Evolutionary conservation across 441 rosid genomes (phyloP).

Genomic region (Gossypium lobatum): DNA sequence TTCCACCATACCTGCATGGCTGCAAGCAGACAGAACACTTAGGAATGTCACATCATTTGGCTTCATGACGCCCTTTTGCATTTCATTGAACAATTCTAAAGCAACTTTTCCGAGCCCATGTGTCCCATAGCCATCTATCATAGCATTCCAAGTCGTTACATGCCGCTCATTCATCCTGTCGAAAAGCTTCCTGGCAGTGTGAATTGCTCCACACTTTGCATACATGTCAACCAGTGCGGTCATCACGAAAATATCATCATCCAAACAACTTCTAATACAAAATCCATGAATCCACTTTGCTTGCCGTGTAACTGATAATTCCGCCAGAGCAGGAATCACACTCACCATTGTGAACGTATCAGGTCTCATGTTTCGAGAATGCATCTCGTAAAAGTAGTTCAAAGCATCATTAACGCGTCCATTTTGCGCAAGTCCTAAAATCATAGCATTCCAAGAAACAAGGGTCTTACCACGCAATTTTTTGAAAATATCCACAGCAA

Average conservation of each 20-base stretch:
- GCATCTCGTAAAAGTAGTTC: slow-evolving; percentile 45
- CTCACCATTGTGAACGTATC: slow-evolving; percentile 67
- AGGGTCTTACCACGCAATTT: slow-evolving; percentile 38
- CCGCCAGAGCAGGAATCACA: slow-evolving; percentile 59
- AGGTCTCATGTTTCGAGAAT: slow-evolving; percentile 28
- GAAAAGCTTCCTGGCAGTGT: slow-evolving; percentile 51
- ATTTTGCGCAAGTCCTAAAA: slow-evolving; percentile 63
- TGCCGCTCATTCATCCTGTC: slow-evolving; percentile 54
- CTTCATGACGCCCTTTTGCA: slow-evolving; percentile 37
- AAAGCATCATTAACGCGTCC: slow-evolving; percentile 47
- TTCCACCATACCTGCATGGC: slow-evolving; percentile 72
- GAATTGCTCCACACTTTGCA: slow-evolving; percentile 62
- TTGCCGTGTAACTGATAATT: slow-evolving; percentile 47
- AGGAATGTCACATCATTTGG: slow-evolving; percentile 65
- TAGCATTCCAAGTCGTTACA: slow-evolving; percentile 67
- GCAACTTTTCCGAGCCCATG: slow-evolving; percentile 58
- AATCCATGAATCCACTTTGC: slow-evolving; percentile 71
- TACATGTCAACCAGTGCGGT: slow-evolving; percentile 73
- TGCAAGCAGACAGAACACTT: slow-evolving; percentile 62
- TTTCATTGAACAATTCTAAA: slow-evolving; percentile 44
- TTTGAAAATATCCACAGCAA: slow-evolving; percentile 44
- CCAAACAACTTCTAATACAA: slow-evolving; percentile 40
- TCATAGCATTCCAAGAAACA: slow-evolving; percentile 76
- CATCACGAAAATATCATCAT: slow-evolving; percentile 42
- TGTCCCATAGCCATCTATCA: slow-evolving; percentile 77